phyloP scores from a whole-genome alignment of 2,329 filamentous ascomycete genomes.

The Hypocrella siamensis region DNA sequence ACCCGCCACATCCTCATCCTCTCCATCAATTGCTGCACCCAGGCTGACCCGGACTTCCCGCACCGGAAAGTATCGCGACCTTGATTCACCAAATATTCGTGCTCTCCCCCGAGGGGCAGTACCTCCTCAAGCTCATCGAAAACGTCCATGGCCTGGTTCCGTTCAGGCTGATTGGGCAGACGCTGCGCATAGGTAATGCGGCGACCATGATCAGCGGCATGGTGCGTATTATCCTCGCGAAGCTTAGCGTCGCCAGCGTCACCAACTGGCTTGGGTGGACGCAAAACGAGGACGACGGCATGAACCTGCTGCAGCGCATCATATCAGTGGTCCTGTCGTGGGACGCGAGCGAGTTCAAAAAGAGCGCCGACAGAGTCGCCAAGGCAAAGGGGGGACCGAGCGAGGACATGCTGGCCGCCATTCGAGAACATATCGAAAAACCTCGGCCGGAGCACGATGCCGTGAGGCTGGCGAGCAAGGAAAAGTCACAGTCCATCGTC shows the following conservation, averaged over 20 bases:
- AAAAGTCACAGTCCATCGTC: constrained; percentile 42
- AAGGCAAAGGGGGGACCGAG: constrained; percentile 39
- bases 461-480: constrained; percentile 37
- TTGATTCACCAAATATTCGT: constrained; percentile 61
- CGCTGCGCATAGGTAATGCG: constrained; percentile 60
- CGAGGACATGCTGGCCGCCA: constrained; percentile 43
- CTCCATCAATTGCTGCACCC: not conserved
- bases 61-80: constrained; percentile 44
- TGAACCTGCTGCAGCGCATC: constrained; percentile 68
- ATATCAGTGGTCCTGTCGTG: constrained; percentile 57
- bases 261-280: constrained; percentile 71
- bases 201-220: constrained; percentile 70
- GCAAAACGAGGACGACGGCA: constrained; percentile 55
- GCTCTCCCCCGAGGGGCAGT: constrained; percentile 59
- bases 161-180: constrained; percentile 57
- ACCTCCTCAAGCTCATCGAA: constrained; percentile 54
- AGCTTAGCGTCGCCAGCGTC: constrained; percentile 56
- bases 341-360: constrained; percentile 57
- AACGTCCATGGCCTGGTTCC: constrained; percentile 57
- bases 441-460: constrained; percentile 41
- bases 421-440: constrained; percentile 41
- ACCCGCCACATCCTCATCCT: not conserved
- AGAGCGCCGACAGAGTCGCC: constrained; percentile 47
- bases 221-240: constrained; percentile 58
- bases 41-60: not conserved